These are phyloP conservation scores for Oryza meridionalis DNA, from an alignment of 176 grass and related monocot genomes.

Conservation along the genomic window DNA sequence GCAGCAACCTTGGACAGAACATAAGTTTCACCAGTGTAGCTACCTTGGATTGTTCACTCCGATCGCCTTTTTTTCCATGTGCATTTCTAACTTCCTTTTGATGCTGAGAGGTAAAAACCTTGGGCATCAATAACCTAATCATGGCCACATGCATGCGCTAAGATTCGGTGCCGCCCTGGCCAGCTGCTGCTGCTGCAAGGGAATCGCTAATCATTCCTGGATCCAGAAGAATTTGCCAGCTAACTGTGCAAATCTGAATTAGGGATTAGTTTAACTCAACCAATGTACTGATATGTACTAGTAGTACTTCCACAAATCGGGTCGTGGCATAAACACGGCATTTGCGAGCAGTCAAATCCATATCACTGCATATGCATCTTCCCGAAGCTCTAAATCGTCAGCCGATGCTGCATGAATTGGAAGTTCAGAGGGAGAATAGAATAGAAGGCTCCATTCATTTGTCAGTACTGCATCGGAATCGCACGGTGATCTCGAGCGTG, in stretches of 20 bases:
- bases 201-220: constrained; percentile 56
- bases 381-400: constrained; percentile 11
- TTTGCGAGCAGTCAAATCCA: constrained; percentile 48
- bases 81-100: not conserved
- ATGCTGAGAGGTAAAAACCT: not conserved
- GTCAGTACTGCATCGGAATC: constrained; percentile 27
- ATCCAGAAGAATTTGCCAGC: constrained; percentile 63
- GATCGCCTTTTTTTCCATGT: constrained; percentile 18
- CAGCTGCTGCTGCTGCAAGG: not conserved
- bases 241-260: not conserved
- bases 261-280: not conserved
- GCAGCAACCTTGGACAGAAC: constrained; percentile 29
- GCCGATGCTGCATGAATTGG: constrained; percentile 22
- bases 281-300: not conserved
- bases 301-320: not conserved
- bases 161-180: not conserved
- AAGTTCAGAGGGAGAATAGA: constrained; percentile 22
- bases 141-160: constrained; percentile 53
- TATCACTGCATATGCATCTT: constrained; percentile 30
- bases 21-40: not conserved
- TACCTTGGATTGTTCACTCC: constrained; percentile 29
- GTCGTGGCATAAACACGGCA: constrained; percentile 3
- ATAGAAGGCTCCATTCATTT: constrained; percentile 58
- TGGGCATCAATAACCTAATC: constrained; percentile 40
- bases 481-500: constrained; percentile 37